Percentiles rank a stretch among this genome's conserved stretches.
Evolutionary conservation across 2,329 filamentous ascomycete species (phyloP).

Genomic region (Ophiosphaerella herpotricha): DNA sequence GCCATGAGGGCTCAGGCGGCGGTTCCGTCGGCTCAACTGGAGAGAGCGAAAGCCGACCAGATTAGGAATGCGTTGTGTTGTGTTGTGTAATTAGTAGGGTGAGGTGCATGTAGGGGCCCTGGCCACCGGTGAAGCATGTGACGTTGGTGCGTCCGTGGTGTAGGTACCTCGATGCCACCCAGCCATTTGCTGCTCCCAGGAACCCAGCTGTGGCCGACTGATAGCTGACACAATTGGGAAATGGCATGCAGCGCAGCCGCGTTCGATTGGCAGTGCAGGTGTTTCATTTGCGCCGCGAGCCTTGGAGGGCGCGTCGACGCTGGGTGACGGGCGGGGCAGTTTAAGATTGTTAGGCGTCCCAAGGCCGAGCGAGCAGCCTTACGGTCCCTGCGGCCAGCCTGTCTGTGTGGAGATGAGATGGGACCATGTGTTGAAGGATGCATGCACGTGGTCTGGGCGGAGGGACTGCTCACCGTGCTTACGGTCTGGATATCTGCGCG

Average conservation of each 20-base stretch:
- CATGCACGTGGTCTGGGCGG: conserved; percentile 20
- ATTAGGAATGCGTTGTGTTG: background rate
- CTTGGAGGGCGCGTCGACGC: conserved; percentile 23
- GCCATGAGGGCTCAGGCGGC: too few species aligned
- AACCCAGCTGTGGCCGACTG: background rate
- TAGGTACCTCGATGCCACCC: background rate
- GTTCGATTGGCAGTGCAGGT: conserved; percentile 4
- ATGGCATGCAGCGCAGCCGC: conserved; percentile 7
- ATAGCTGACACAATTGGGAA: conserved; percentile 1
- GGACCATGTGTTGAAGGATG: conserved; percentile 12
- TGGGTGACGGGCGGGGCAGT: conserved; percentile 27
- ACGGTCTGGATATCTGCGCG: conserved; percentile 29
- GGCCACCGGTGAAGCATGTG: conserved; percentile 19
- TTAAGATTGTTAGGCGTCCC: conserved; percentile 32
- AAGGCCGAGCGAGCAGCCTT: conserved; percentile 19
- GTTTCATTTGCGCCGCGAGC: conserved; percentile 17
- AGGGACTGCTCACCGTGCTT: conserved; percentile 42
- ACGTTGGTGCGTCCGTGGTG: conserved; percentile 17
- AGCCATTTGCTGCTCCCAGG: background rate
- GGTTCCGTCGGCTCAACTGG: too few species aligned
- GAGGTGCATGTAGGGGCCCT: conserved; percentile 1
- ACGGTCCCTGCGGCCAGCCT: conserved; percentile 25
- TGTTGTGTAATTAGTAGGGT: too few species aligned
- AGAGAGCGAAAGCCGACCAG: too few species aligned
- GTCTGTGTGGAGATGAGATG: conserved; percentile 43